Evolutionary conservation across 164 flowering plant genomes (phyloP).

Genomic region (Sedum album): DNA sequence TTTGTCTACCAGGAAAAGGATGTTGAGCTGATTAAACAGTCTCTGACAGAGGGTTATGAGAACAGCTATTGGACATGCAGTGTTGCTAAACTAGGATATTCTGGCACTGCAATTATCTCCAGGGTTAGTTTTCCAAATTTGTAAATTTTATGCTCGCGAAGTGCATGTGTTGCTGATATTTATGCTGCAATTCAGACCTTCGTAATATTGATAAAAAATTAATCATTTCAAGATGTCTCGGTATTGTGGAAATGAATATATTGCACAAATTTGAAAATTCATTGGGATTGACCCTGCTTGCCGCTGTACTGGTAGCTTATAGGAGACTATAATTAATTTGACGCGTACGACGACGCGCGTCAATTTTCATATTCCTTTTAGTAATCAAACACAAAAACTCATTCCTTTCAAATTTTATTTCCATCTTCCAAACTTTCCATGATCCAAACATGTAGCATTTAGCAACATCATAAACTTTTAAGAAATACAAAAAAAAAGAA

Average conservation of each 20-base stretch:
- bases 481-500: no score
- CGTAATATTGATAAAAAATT: background rate
- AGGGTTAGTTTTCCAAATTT: conserved; percentile 44
- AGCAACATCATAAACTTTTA: no score
- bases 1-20: conserved; percentile 63
- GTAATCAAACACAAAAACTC: no score
- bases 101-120: conserved; percentile 92
- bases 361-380: no score
- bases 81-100: conserved; percentile 83
- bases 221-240: background rate
- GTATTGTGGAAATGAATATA: background rate
- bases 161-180: background rate
- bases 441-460: no score
- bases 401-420: no score
- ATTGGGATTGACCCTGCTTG: no score
- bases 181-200: background rate
- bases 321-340: no score
- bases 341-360: no score
- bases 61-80: conserved; percentile 97
- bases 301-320: no score
- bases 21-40: conserved; percentile 49
- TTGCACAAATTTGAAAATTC: background rate
- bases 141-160: background rate
- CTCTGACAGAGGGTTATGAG: conserved; percentile 69
- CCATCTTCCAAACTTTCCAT: no score